phyloP scores from a whole-genome alignment of 805 yeast genomes.

The Kluyveromyces starmeri region DNA sequence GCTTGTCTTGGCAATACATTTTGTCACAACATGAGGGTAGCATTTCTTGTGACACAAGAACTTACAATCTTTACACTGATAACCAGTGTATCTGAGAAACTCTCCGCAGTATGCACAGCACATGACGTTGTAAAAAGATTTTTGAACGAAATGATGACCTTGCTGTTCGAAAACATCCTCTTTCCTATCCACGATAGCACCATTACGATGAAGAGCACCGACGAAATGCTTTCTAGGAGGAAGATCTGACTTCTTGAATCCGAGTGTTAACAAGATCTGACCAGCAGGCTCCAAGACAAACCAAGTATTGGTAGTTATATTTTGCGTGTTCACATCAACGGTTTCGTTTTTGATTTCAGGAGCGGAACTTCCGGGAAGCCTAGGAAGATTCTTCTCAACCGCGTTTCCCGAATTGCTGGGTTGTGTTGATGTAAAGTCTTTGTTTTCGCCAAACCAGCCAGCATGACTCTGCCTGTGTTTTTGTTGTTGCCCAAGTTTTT shows the following conservation, averaged over 20 bases:
- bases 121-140: constrained; percentile 93
- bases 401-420: constrained; percentile 12
- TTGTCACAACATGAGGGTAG: constrained; percentile 70
- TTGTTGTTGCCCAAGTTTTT: constrained; percentile 48
- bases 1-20: constrained; percentile 71
- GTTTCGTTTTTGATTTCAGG: constrained; percentile 1
- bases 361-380: not conserved
- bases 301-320: constrained; percentile 65
- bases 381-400: constrained; percentile 9
- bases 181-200: constrained; percentile 92
- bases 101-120: constrained; percentile 97
- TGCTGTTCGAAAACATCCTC: constrained; percentile 85
- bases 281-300: constrained; percentile 91
- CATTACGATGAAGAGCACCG: constrained; percentile 85
- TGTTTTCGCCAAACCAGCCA: constrained; percentile 86
- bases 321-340: constrained; percentile 6
- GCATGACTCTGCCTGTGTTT: constrained; percentile 51
- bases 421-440: constrained; percentile 29
- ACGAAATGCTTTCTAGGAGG: constrained; percentile 38
- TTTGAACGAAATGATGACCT: constrained; percentile 95
- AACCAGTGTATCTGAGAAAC: constrained; percentile 79
- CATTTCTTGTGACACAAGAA: constrained; percentile 76
- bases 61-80: constrained; percentile 77
- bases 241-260: constrained; percentile 62
- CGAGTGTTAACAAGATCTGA: constrained; percentile 66